Conservation (phyloP, 352 stramenopile species). For the Bremia lactucae region DNA sequence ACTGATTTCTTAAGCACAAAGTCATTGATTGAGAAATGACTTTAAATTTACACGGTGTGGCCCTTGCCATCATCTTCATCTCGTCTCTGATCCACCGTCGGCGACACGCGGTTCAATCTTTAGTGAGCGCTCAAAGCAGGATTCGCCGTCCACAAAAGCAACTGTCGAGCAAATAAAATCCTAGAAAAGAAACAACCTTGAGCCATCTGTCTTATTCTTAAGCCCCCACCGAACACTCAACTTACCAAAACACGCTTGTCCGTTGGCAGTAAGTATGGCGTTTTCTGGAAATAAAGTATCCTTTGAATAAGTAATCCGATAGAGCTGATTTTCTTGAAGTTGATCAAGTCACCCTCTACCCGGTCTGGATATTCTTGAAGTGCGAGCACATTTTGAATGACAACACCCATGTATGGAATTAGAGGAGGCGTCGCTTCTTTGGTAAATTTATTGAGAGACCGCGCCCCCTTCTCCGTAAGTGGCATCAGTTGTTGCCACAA, state of each 20-base stretch:
- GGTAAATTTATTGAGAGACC: conserved; percentile 68
- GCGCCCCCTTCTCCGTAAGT: conserved; percentile 71
- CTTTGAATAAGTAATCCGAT: conserved; percentile 48
- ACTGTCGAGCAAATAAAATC: conserved; percentile 67
- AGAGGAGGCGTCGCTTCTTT: conserved; percentile 57
- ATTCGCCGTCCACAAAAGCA: conserved; percentile 47
- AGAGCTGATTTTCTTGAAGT: conserved; percentile 83
- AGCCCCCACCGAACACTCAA: neutral
- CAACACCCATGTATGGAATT: conserved; percentile 77
- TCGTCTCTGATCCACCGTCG: conserved; percentile 16
- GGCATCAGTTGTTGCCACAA: conserved; percentile 79
- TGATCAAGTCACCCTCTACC: conserved; percentile 69
- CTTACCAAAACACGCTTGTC: conserved; percentile 77
- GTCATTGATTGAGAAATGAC: too few relatives aligned
- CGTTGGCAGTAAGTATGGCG: conserved; percentile 65
- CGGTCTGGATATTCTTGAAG: conserved; percentile 75
- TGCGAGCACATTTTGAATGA: conserved; percentile 80
- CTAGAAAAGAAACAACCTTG: conserved; percentile 16
- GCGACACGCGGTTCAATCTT: conserved; percentile 75
- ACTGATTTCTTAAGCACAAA: neutral
- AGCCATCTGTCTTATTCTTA: neutral
- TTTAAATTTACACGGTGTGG: too few relatives aligned
- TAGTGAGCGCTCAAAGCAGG: conserved; percentile 72
- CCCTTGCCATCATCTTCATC: conserved; percentile 1
- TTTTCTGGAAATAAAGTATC: conserved; percentile 58